Evolutionary conservation across 352 stramenopile genomes (phyloP).

Genomic region (Pythium monospermum): DNA sequence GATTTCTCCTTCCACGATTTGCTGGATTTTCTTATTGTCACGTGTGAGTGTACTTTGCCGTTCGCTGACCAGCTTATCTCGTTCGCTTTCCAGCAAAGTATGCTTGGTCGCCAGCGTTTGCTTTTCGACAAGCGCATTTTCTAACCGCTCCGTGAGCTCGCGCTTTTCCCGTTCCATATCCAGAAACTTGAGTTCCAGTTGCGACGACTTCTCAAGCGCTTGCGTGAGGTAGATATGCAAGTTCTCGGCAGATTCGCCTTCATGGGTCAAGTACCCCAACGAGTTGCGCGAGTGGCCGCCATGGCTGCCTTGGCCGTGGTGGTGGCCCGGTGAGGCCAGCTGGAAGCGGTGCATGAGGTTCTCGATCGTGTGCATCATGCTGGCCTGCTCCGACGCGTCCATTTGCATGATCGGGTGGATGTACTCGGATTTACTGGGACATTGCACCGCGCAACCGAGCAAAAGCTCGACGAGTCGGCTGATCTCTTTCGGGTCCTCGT

Average conservation of each 20-base stretch:
- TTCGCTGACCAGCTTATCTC: conserved; percentile 62
- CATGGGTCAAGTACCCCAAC: conserved; percentile 50
- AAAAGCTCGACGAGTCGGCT: conserved; percentile 68
- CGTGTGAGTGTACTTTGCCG: conserved; percentile 69
- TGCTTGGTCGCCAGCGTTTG: conserved; percentile 39
- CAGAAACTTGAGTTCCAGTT: conserved; percentile 67
- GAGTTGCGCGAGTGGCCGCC: conserved; percentile 30
- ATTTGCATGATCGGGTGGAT: conserved; percentile 85
- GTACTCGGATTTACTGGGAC: conserved; percentile 74
- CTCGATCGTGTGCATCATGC: conserved; percentile 83
- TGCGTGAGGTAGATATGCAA: conserved; percentile 52
- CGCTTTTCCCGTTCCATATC: conserved; percentile 79
- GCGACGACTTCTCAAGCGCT: conserved; percentile 59
- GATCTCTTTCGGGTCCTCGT: conserved; percentile 63
- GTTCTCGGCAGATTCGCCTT: conserved; percentile 37
- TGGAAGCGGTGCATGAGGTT: conserved; percentile 80
- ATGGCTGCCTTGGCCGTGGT: conserved; percentile 15
- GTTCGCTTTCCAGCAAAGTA: conserved; percentile 51
- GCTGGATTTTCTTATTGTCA: conserved; percentile 87
- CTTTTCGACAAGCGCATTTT: conserved; percentile 50
- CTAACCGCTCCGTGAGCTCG: conserved; percentile 64
- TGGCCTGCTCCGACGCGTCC: conserved; percentile 67
- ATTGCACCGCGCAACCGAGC: conserved; percentile 75
- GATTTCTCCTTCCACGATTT: conserved; percentile 81
- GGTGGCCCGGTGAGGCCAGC: conserved; percentile 36